A percentile compares a stretch with the other conserved stretches of the same genome.
phyloP scores from a whole-genome alignment of 148 eudicot species.

The Nepenthes gracilis region DNA sequence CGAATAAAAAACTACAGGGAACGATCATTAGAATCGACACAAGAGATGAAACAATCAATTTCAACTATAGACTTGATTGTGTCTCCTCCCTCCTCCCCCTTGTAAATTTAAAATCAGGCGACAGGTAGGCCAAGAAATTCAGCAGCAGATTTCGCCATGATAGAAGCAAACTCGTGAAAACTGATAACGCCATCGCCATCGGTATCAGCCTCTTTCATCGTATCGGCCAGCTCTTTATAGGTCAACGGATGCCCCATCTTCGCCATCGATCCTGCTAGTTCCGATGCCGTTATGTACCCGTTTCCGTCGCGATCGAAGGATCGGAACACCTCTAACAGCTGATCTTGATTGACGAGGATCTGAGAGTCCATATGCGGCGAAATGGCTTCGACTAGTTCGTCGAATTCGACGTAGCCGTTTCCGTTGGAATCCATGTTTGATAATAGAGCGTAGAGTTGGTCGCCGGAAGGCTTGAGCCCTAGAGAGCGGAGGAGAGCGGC shows the following conservation, averaged over 20 bases:
- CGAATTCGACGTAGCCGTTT: slow-evolving; percentile 54
- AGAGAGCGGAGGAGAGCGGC: slow-evolving; percentile 60
- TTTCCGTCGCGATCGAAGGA: slow-evolving; percentile 58
- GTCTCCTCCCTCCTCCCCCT: no score
- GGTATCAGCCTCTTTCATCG: slow-evolving; percentile 61
- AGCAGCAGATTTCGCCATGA: slow-evolving; percentile 56
- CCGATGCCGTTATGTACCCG: slow-evolving; percentile 57
- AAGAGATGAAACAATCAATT: no score
- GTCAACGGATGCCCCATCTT: slow-evolving; percentile 64
- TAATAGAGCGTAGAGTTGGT: slow-evolving; percentile 34
- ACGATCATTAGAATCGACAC: no score
- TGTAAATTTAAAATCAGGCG: no score
- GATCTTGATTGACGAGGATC: slow-evolving; percentile 41
- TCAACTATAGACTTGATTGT: no score
- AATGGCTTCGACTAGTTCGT: slow-evolving; percentile 44
- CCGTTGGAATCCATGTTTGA: slow-evolving; percentile 49
- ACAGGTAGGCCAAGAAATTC: slow-evolving; percentile 28
- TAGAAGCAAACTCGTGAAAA: slow-evolving; percentile 45
- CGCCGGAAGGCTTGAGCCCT: slow-evolving; percentile 50
- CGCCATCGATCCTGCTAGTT: slow-evolving; percentile 64
- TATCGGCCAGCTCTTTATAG: slow-evolving; percentile 45
- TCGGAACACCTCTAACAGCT: slow-evolving; percentile 42
- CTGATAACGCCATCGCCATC: slow-evolving; percentile 73
- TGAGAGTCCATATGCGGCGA: slow-evolving; percentile 30
- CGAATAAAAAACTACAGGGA: no score